phyloP scores from a whole-genome alignment of 2,329 filamentous ascomycete species.

The Aspergillus pseudoviridinutans region DNA sequence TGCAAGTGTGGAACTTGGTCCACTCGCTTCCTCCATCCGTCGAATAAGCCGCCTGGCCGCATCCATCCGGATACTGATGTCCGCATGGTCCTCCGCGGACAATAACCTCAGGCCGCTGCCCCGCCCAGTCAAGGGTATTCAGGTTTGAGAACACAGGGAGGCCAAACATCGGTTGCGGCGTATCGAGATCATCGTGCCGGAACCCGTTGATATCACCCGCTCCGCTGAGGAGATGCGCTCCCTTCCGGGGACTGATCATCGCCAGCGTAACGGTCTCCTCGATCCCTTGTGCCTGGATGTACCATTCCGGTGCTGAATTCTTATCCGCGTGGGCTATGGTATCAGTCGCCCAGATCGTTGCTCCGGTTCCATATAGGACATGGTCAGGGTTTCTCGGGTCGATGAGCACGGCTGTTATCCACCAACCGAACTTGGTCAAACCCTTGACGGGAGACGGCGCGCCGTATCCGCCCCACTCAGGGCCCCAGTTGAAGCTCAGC shows the following conservation, averaged over 20 bases:
- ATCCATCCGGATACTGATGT: slow-evolving; percentile 11
- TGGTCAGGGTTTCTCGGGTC: slow-evolving; percentile 10
- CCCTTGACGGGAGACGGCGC: slow-evolving; percentile 10
- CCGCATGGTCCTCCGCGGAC: slow-evolving; percentile 11
- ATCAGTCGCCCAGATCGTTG: slow-evolving; percentile 13
- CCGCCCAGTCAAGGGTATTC: slow-evolving; percentile 14
- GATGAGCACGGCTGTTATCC: slow-evolving; percentile 13
- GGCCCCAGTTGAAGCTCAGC: slow-evolving; percentile 15
- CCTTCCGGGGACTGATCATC: slow-evolving; percentile 9
- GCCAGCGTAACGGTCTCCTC: slow-evolving; percentile 11
- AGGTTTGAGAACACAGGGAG: slow-evolving; percentile 12
- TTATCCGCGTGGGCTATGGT: slow-evolving; percentile 6
- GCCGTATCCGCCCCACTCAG: slow-evolving; percentile 12
- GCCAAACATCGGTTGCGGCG: slow-evolving; percentile 11
- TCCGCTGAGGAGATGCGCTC: slow-evolving; percentile 8
- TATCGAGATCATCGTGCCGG: slow-evolving; percentile 7
- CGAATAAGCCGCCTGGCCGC: slow-evolving; percentile 12
- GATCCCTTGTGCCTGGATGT: slow-evolving; percentile 11
- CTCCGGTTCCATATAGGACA: slow-evolving; percentile 10
- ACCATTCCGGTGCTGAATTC: slow-evolving; percentile 7
- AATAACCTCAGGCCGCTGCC: slow-evolving; percentile 6
- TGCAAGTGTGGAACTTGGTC: slow-evolving; percentile 10
- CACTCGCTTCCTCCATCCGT: slow-evolving; percentile 6
- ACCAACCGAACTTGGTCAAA: slow-evolving; percentile 15
- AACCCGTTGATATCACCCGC: slow-evolving; percentile 11